phyloP scores from a whole-genome alignment of 768 basidiomycete genomes.

The Xerocomus spinulosus region DNA sequence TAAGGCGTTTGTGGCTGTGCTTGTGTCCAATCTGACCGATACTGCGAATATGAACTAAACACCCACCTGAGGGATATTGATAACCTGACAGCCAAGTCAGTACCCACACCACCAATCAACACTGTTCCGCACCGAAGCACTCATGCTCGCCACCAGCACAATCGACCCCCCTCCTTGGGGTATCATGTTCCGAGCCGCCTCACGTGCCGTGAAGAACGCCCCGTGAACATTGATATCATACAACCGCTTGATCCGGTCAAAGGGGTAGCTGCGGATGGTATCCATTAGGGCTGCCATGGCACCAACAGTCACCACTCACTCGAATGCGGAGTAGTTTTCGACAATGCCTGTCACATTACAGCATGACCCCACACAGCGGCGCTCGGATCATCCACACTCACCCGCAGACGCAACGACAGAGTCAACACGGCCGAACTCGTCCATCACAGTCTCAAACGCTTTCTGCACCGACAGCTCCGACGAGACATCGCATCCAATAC shows the following conservation, averaged over 20 bases:
- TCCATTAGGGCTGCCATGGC: slow-evolving; percentile 8
- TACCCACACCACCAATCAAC: neutral
- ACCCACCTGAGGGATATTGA: slow-evolving; percentile 82
- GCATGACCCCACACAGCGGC: neutral
- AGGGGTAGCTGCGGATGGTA: slow-evolving; percentile 62
- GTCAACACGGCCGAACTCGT: slow-evolving; percentile 70
- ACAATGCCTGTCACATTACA: slow-evolving; percentile 55
- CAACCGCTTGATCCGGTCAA: slow-evolving; percentile 75
- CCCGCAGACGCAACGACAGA: slow-evolving; percentile 88
- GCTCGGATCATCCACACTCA: slow-evolving; percentile 27
- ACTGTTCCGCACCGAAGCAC: slow-evolving; percentile 61
- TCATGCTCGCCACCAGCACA: slow-evolving; percentile 87
- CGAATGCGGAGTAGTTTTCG: slow-evolving; percentile 84
- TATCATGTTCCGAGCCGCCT: slow-evolving; percentile 91
- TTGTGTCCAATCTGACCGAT: neutral
- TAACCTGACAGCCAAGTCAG: slow-evolving; percentile 47
- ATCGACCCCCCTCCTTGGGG: slow-evolving; percentile 74
- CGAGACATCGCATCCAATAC: slow-evolving; percentile 84
- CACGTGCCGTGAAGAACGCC: slow-evolving; percentile 91
- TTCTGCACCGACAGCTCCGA: slow-evolving; percentile 74
- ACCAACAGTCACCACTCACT: slow-evolving; percentile 47
- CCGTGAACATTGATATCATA: slow-evolving; percentile 95
- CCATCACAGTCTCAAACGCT: slow-evolving; percentile 59
- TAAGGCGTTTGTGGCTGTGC: slow-evolving; percentile 84
- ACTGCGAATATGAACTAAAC: neutral